Percentiles rank a stretch among this genome's conserved stretches.
These are phyloP conservation scores for Euphorbia peplus DNA, from an alignment of 345 rosid species.

Conservation along the genomic window DNA sequence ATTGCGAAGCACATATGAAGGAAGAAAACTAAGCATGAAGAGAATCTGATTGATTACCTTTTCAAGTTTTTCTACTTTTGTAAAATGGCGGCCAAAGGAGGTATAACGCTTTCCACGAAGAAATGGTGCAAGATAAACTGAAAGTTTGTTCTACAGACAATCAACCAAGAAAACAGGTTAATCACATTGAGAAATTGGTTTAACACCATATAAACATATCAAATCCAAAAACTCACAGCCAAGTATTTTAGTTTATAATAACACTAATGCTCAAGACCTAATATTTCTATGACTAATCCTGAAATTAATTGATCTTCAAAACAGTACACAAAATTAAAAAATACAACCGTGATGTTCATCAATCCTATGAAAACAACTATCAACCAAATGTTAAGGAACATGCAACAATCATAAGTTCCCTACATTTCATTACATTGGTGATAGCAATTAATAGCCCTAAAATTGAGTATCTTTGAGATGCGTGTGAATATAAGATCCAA, in stretches of 20 bases:
- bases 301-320: neutral
- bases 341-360: no score
- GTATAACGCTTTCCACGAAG: conserved; percentile 76
- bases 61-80: conserved; percentile 74
- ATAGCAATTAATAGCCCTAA: neutral
- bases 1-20: neutral
- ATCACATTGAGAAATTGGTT: neutral
- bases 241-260: neutral
- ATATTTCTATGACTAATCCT: neutral
- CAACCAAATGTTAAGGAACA: no score
- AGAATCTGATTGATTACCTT: conserved; percentile 46
- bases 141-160: conserved; percentile 67
- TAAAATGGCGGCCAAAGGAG: conserved; percentile 95
- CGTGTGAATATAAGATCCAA: neutral
- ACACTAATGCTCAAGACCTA: neutral
- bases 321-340: no score
- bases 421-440: no score
- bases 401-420: no score
- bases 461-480: conserved; percentile 3
- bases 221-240: neutral
- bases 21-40: neutral
- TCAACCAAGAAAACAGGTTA: conserved; percentile 13
- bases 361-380: no score
- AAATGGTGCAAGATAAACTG: conserved; percentile 81
- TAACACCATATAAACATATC: neutral